phyloP scores from a whole-genome alignment of 192 early-diverging fungal species.

The Coemansia sp. region DNA sequence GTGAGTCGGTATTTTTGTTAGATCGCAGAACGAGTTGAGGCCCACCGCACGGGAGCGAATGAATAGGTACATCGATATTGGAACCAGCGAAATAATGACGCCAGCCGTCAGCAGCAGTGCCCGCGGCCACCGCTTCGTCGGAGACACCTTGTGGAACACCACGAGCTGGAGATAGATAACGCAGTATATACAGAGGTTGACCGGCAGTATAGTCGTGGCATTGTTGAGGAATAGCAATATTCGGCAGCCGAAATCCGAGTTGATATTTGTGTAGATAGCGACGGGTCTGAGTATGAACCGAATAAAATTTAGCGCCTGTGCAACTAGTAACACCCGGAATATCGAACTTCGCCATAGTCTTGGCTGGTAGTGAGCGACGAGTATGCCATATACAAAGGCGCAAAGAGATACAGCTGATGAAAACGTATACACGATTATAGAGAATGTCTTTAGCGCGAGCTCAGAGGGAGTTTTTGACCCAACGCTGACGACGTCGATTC shows the following conservation, averaged over 20 bases:
- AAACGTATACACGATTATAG: slow-evolving; percentile 8
- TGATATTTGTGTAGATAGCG: slow-evolving; percentile 1
- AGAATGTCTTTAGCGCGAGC: neutral
- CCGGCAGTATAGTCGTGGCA: slow-evolving; percentile 11
- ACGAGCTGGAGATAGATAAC: slow-evolving; percentile 45
- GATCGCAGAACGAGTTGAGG: slow-evolving; percentile 10
- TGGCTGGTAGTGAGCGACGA: slow-evolving; percentile 3
- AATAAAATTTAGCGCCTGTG: slow-evolving; percentile 27
- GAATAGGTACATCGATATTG: slow-evolving; percentile 18
- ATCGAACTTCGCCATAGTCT: slow-evolving; percentile 28
- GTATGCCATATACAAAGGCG: slow-evolving; percentile 23
- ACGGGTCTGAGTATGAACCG: slow-evolving; percentile 29
- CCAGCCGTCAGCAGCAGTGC: slow-evolving; percentile 15
- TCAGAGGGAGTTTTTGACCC: neutral
- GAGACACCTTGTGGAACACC: slow-evolving; percentile 37
- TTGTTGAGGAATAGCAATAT: slow-evolving; percentile 28
- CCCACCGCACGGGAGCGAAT: neutral
- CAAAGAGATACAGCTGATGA: slow-evolving; percentile 14
- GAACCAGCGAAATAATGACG: slow-evolving; percentile 12
- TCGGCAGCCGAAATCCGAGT: slow-evolving; percentile 22
- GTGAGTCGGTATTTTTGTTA: neutral
- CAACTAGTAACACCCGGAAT: slow-evolving; percentile 26
- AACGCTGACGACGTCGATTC: neutral
- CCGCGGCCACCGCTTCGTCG: slow-evolving; percentile 27
- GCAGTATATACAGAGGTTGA: slow-evolving; percentile 29